These are phyloP conservation scores for Brassica cretica DNA, from an alignment of 345 rosid genomes.

Conservation along the genomic window DNA sequence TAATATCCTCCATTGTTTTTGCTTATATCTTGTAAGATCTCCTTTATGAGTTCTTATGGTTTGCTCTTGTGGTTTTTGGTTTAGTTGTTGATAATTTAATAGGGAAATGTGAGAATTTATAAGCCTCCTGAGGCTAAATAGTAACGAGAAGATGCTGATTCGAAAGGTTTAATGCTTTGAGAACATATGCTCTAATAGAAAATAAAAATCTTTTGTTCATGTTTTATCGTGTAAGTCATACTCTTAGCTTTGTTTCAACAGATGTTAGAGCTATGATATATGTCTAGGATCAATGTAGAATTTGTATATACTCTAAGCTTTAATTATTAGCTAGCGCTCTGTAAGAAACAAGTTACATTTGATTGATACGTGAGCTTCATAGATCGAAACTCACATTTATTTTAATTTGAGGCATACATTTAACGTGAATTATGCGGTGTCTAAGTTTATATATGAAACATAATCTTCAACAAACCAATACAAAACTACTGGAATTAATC, in stretches of 20 bases:
- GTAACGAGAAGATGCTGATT: slow-evolving; percentile 37
- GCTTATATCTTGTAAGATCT: not conserved
- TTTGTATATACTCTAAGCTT: not conserved
- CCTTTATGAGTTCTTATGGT: not conserved
- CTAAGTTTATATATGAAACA: not conserved
- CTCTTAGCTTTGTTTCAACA: slow-evolving; percentile 6
- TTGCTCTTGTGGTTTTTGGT: slow-evolving; percentile 1
- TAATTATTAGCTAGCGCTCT: not conserved
- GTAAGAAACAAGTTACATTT: not conserved
- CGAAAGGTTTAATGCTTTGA: slow-evolving; percentile 40
- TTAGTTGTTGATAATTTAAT: slow-evolving; percentile 13
- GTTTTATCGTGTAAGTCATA: slow-evolving; percentile 7
- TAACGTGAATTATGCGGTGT: not conserved
- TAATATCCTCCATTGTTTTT: not conserved
- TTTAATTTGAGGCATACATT: not conserved
- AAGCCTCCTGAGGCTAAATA: slow-evolving; percentile 12
- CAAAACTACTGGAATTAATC: not conserved
- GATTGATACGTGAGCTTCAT: not conserved
- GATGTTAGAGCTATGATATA: not conserved
- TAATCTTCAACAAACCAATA: not conserved
- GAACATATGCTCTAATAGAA: slow-evolving; percentile 32
- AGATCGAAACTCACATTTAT: not conserved
- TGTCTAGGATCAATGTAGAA: not conserved
- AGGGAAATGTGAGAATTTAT: slow-evolving; percentile 22
- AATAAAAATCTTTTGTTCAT: slow-evolving; percentile 19